Base-by-base conservation (phyloP, 1,139 yeast species). In the Yueomyces sp. region DNA sequence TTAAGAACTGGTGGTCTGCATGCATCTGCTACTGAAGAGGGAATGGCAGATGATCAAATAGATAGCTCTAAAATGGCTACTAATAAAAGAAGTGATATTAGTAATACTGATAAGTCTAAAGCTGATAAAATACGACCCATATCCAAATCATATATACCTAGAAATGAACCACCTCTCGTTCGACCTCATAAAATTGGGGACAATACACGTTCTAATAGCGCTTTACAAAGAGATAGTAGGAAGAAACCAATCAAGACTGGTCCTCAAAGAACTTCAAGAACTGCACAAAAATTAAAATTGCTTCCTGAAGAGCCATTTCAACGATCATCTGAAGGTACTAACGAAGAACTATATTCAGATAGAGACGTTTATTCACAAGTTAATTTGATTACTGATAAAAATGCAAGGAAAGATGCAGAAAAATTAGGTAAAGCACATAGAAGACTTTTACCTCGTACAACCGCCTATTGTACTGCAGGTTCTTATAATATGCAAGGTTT, bases 401-500 rank as follows among this genome's bases (percentile, higher is more conserved):
- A 93, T 1, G 97, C 98, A 0, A 69, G 97, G 50, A 81, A 81
- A 51, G 97, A 91, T 68, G 98, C 98, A 1, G 96, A 87, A 58
- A 75, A 89, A 37, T 68, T 91, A 46, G 95, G 96, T 4, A 89
- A 87, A 57, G 83, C 84, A 51, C 96, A 91, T 59, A 70, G 98
- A 47, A 82, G 80, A 40, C 63, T 81, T 42, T 67, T 83, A 42
- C 94, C 98, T 1, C 68, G 98, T 52, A 96, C 89, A 2, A 89
- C 96, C 0, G 95, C 96, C 0, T 91, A 87, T 59, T 89, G 97
- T 64, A 89, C 97, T 0, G 87, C 96, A 38, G 91, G 96, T 35
- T 79, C 94, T 27, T 91, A 87, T 59, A 78, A 76, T 50, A 84
- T 91, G 93, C 77, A 81, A 53, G 96, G 89, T 43, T 66, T 91